Evolutionary conservation across 2,329 filamentous ascomycete species (phyloP), one percentile per base, ranked within the genome.

Genomic region (Stylonectria norvegica): DNA sequence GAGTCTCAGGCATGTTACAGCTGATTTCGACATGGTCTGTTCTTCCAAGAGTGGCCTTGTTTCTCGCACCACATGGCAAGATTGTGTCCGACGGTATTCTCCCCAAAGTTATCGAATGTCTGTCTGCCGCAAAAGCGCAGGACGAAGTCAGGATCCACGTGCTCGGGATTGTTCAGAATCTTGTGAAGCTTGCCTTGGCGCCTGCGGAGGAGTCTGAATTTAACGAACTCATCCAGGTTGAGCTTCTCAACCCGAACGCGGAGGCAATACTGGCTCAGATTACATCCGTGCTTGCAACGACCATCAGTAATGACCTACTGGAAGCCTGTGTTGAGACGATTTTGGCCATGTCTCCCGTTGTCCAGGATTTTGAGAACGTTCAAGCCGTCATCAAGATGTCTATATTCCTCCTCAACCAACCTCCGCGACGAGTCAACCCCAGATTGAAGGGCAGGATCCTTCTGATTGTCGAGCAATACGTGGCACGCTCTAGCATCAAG

Each of bases 101-200:
- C 20, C 71, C 72, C 12, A 82, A 83, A 51, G 67, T 95, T 12
- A 78, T 89, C 28, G 81, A 87, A 48, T 86, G 84, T 53, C 68
- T 98, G 18, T 73, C 75, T 4, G 73, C 85, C 5, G 73, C 78
- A 32, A 91, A 86, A 38, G 81, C 86, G 0, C 93, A 93, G 61
- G 86, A 91, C 47, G 84, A 89, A 41, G 90, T 98, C 40, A 93
- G 90, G 58, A 67, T 86, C 1, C 95, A 88, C 59, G 79, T 90
- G 1, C 70, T 98, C 20, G 75, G 81, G 9, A 83, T 97, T 29
- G 63, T 98, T 31, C 76, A 78, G 30, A 85, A 81, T 40, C 69
- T 91, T 22, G 75, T 89, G 22, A 73, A 72, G 39, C 67, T 85
- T 34, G 76, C 80, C 2, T 68, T 71, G 38, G 73, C 76, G 2